Percentiles rank a stretch among this genome's conserved stretches.
These are phyloP conservation scores for Dimocarpus longan DNA, from an alignment of 345 rosid genomes.

Conservation along the genomic window DNA sequence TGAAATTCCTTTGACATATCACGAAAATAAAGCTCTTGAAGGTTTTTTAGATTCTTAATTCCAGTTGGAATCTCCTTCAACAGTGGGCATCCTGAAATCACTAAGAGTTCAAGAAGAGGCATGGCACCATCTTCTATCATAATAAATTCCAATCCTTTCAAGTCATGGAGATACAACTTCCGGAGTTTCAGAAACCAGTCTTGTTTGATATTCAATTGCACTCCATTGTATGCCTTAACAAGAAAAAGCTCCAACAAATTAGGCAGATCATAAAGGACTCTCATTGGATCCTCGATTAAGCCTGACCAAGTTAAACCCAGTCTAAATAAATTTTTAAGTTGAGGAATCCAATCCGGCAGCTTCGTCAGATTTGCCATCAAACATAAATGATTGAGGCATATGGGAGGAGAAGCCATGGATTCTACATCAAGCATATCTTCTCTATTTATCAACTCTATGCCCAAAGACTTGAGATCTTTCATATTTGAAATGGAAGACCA, in stretches of 20 bases:
- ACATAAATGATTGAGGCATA: background rate
- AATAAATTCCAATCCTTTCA: background rate
- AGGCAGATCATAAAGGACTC: no score
- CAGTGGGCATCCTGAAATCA: background rate
- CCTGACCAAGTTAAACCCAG: background rate
- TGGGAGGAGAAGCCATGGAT: background rate
- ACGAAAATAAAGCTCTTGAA: background rate
- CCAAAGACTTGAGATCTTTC: no score
- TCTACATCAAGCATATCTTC: conserved; percentile 13
- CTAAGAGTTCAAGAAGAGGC: background rate
- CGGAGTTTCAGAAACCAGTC: background rate
- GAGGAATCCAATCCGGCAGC: conserved; percentile 13
- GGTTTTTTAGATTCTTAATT: background rate
- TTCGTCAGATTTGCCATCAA: no score
- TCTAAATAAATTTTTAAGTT: background rate
- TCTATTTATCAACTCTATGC: background rate
- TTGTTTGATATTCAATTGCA: no score
- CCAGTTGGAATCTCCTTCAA: background rate
- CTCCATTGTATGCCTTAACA: no score
- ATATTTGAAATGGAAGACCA: no score
- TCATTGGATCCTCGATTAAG: no score
- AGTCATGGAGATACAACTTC: conserved; percentile 1
- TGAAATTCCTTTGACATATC: no score
- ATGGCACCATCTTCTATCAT: background rate
- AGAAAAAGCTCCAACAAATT: no score